A percentile compares a stretch with the other conserved stretches of the same genome.
Conservation (phyloP, 1,139 yeast species). For the Kazachstania sp. region DNA sequence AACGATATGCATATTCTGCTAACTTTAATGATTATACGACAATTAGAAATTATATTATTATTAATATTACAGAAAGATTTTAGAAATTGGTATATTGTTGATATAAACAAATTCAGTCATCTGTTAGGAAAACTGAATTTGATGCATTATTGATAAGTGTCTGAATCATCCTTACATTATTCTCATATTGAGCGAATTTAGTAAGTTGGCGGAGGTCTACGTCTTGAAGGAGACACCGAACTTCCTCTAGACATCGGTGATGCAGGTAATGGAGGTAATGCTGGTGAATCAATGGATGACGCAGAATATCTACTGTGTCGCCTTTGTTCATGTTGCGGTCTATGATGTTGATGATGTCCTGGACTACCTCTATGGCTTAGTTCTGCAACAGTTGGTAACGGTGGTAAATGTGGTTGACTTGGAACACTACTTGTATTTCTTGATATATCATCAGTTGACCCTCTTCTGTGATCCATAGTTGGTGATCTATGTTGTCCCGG, state of each 20-base stretch:
- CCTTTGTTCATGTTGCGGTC: constrained; percentile 15
- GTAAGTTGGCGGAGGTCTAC: constrained; percentile 21
- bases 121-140: too few relatives aligned
- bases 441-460: background rate
- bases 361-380: background rate
- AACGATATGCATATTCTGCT: too few relatives aligned
- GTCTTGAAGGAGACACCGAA: constrained; percentile 17
- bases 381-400: constrained; percentile 20
- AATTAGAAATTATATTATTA: too few relatives aligned
- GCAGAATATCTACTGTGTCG: constrained; percentile 16
- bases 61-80: too few relatives aligned
- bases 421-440: constrained; percentile 3
- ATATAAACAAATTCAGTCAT: too few relatives aligned
- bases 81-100: too few relatives aligned
- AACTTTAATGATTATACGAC: too few relatives aligned
- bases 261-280: constrained; percentile 20
- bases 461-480: background rate
- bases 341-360: background rate
- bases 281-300: constrained; percentile 10
- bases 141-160: too few relatives aligned
- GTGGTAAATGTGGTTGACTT: constrained; percentile 24
- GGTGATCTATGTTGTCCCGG: constrained; percentile 1
- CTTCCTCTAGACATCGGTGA: constrained; percentile 15
- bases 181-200: background rate
- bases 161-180: too few relatives aligned